These are phyloP conservation scores for Solanum tacnaense DNA, from an alignment of 257 asterid species.

Conservation along the genomic window DNA sequence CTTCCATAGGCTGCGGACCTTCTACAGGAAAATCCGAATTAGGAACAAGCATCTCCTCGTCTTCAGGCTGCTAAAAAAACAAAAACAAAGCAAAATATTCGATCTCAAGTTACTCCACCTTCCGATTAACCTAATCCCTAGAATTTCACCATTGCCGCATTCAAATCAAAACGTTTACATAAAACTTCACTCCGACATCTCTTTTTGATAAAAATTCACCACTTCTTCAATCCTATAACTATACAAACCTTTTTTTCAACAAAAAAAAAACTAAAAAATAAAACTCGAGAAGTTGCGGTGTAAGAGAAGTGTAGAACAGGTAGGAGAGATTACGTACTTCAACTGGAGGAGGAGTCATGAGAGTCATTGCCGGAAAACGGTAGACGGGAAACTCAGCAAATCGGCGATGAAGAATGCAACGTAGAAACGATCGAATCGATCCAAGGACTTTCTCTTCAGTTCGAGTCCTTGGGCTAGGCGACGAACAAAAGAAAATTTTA, in stretches of 20 bases:
- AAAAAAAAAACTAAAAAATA: not conserved
- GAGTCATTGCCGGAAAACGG: not conserved
- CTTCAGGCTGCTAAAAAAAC: not conserved
- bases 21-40: not conserved
- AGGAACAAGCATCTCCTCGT: slow-evolving; percentile 1
- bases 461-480: not conserved
- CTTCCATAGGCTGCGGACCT: slow-evolving; percentile 3
- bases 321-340: not conserved
- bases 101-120: not conserved
- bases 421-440: not conserved
- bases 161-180: not conserved
- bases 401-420: not conserved
- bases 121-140: not conserved
- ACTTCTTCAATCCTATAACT: not conserved
- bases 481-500: not conserved
- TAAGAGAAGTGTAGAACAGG: not conserved
- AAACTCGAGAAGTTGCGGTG: not conserved
- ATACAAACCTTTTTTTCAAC: not conserved
- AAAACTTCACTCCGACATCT: not conserved
- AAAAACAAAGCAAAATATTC: not conserved
- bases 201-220: not conserved
- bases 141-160: not conserved
- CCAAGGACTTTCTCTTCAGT: not conserved
- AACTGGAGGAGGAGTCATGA: not conserved
- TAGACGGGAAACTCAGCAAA: not conserved